Conservation (phyloP, 139 green algal genomes). For the Asterochloris sp. region DNA sequence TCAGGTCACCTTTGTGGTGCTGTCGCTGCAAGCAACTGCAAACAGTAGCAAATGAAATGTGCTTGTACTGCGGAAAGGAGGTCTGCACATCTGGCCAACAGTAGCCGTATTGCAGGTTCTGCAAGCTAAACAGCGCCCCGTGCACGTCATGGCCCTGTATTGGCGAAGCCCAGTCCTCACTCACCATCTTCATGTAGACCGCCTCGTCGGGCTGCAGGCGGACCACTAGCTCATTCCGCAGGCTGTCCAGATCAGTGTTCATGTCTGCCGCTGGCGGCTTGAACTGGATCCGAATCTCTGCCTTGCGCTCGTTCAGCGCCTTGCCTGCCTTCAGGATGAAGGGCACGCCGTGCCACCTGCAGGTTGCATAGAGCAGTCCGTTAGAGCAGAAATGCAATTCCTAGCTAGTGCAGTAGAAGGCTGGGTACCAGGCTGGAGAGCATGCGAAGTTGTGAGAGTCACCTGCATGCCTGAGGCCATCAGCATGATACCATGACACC, state of each 20-base stretch:
- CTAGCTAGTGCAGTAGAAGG: background rate
- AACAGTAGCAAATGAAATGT: too few relatives aligned
- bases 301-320: constrained; percentile 72
- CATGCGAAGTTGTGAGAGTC: background rate
- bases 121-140: too few relatives aligned
- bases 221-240: constrained; percentile 96
- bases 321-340: constrained; percentile 96
- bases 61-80: too few relatives aligned
- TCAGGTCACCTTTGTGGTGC: too few relatives aligned
- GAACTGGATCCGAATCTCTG: constrained; percentile 62
- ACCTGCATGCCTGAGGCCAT: background rate
- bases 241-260: constrained; percentile 23
- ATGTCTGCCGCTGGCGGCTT: constrained; percentile 25
- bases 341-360: constrained; percentile 79
- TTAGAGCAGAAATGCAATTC: background rate
- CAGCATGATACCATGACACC: background rate
- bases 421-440: background rate
- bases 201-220: constrained; percentile 79
- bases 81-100: too few relatives aligned
- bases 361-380: background rate
- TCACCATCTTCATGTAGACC: constrained; percentile 91
- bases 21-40: too few relatives aligned
- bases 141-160: background rate
- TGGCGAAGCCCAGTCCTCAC: background rate
- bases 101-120: too few relatives aligned